A percentile compares a stretch with the other conserved stretches of the same genome.
Evolutionary conservation across 2,329 filamentous ascomycete species (phyloP).

Genomic region (Acephala macrosclerotiorum): DNA sequence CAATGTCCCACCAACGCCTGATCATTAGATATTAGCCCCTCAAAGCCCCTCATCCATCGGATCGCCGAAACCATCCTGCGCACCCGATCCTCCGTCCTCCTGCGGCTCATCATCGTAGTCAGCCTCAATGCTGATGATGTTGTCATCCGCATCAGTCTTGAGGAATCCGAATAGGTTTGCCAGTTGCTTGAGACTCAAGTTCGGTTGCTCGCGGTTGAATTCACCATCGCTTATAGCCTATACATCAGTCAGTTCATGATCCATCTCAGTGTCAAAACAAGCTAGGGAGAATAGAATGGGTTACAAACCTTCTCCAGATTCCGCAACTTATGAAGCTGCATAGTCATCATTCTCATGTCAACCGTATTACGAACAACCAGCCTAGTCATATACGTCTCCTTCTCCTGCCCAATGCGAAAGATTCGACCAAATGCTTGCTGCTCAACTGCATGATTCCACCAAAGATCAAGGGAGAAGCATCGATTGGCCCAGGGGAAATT

Average conservation of each 20-base stretch:
- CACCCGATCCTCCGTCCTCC: constrained; percentile 4
- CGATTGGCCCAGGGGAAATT: constrained; percentile 64
- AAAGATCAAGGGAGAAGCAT: constrained; percentile 50
- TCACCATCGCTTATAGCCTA: constrained; percentile 37
- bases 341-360: constrained; percentile 60
- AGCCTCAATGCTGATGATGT: constrained; percentile 32
- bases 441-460: constrained; percentile 53
- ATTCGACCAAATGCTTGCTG: constrained; percentile 69
- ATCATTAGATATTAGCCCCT: background rate
- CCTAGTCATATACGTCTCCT: constrained; percentile 64
- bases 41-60: background rate
- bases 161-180: constrained; percentile 55
- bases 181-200: constrained; percentile 46
- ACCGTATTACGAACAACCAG: constrained; percentile 63
- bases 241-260: background rate
- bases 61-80: background rate
- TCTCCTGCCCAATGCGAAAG: constrained; percentile 68
- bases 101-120: constrained; percentile 38
- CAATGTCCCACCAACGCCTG: too few relatives aligned
- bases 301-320: constrained; percentile 35
- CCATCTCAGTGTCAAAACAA: background rate
- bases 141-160: constrained; percentile 46
- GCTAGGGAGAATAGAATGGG: background rate
- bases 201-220: constrained; percentile 28
- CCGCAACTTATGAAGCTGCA: constrained; percentile 64